Base-by-base conservation (phyloP, 2,329 filamentous ascomycete species). In the Plenodomus tracheiphilus region DNA sequence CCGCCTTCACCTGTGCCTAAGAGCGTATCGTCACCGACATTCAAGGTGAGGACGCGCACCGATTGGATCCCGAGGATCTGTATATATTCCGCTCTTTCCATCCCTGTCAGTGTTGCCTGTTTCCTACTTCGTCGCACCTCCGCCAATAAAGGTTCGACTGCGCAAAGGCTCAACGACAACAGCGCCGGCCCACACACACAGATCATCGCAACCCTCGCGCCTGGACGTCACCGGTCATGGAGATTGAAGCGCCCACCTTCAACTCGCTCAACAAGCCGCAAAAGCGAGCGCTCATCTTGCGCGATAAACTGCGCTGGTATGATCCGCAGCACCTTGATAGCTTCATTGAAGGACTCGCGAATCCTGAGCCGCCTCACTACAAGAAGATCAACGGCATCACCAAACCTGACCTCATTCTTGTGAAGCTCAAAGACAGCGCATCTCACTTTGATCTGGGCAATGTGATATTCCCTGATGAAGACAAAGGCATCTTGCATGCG, bases 331-430 rank as follows among this genome's bases (percentile, higher is more conserved):
- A 71, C 41, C 53, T 71, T 1, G 51, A 69, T 18, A 54, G 43
- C 5, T 69, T 65, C 51, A 43, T 71, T 6, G 49, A 58, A 16
- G 65, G 63, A 22, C 39, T 69, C 13, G 43, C 22, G 8, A 42
- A 59, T 4, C 45, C 56, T n/a, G 69, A 71, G 43, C 68, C 68
- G 6, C 68, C 68, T 2, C 50, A 39, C 8, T 71, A 70, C 49
- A 59, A 44, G 22, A 44, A 48, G 10, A 21, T 63, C n/a, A 59
- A 65, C 16, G 57, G 58, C 8, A 43, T 32, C 13, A 47, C 67
- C 17, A 39, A 46, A 3, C 68, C 68, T n/a, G 46, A 52, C 4
- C 54, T 67, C 4, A 30, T 32, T 2, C 43, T 62, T 9, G 62
- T 65, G 19, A 58, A 47, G 2, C 47, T 70, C 25, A 65, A 62